Base-by-base conservation (phyloP, 768 basidiomycete species). In the Macrolepiota dolichaula region DNA sequence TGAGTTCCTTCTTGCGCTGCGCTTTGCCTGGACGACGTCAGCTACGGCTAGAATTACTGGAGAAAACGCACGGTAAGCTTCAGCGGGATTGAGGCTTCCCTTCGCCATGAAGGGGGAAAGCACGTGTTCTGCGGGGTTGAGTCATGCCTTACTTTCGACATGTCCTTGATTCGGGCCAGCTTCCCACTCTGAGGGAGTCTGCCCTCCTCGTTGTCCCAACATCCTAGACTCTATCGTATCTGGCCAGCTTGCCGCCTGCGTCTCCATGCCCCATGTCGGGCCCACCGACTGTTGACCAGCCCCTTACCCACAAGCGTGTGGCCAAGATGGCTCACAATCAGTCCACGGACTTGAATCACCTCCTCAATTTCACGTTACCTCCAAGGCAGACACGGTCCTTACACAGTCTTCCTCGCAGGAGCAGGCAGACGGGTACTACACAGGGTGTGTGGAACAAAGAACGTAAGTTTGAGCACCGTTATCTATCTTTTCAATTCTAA, bases 301-400 rank as follows among this genome's bases (percentile, higher is more conserved):
- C 76, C 54, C 66, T 74, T 46, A 80, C 77, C 57, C 76, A 83
- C 63, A 86, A 86, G 74, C 86, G 87, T 69, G 71, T 81, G 46
- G 71, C 80, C 64, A 91, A 92, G 84, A 88, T 86, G 83, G 79
- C 85, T 42, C 79, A 86, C 24, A 78, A 79, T 64, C 86, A 89
- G 75, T 79, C 83, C 62, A 70, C 80, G 71, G 78, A 80, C 65
- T 64, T 89, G 68, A 91, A 92, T 70, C 89, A 96, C 77, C 87
- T 97, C 55, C 89, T 98, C 70, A 96, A 94, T 73, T 98, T 98
- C 76, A 87, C 90, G 4, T 80, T 98, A 27, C 96, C 96, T 66
- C 94, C 95, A 17, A 81, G 96, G 70, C 89, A 93, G 73, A 74
- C 81, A 46, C 83, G 85, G 36, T 79, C 85, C 17, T 73, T 77